Evolutionary conservation across 257 asterid species (phyloP), one percentile per base, ranked within the genome.

Genomic region (Nicotiana knightiana): DNA sequence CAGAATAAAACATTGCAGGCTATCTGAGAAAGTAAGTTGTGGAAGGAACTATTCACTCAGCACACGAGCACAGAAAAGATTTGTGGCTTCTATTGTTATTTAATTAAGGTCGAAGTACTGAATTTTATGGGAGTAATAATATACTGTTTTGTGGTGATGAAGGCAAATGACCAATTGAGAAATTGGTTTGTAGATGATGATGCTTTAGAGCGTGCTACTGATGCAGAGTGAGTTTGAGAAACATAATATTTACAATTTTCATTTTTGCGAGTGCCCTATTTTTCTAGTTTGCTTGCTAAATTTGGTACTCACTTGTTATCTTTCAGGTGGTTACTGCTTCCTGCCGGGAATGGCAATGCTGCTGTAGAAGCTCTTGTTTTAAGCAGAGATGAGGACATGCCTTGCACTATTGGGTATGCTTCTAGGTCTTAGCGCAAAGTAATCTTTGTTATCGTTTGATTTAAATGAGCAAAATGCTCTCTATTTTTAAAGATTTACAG

Each of bases 161-260:
- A 96, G 98, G 99, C 99, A 26, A 90, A 76, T 83, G 92, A 91
- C 86, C 92, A 90, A 79, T 67, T 93, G 62, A 84, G 87, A 62
- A 88, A 57, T 84, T 96, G 99, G 99, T 93, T 94, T 80, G 79
- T 86, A 12, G 97, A 96, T 24, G 93, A 93, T 65, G 99, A 94
- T 81, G 97, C 99, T 81, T 86, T 96, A 83, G 98, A 96, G 84
- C 91, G 98, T 81, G 97, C 98, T 68, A 92, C 88, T 51, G 87
- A 92, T 84, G 98, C 93, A 82, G 97, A 96, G 98, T 96, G 77
- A 89, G 98, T 73, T 75, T 65, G 16, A 10, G 53, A 30, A 61
- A 33, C 79, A 55, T 76, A 64, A 59, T 43, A 37, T 46, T 24
- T 51, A 6, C 61, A 13, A 24, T 2, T 66, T 6, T 55, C 18